A percentile compares a stretch with the other conserved stretches of the same genome.
Conservation (phyloP, 768 basidiomycete genomes). For the Mrakia gelida region DNA sequence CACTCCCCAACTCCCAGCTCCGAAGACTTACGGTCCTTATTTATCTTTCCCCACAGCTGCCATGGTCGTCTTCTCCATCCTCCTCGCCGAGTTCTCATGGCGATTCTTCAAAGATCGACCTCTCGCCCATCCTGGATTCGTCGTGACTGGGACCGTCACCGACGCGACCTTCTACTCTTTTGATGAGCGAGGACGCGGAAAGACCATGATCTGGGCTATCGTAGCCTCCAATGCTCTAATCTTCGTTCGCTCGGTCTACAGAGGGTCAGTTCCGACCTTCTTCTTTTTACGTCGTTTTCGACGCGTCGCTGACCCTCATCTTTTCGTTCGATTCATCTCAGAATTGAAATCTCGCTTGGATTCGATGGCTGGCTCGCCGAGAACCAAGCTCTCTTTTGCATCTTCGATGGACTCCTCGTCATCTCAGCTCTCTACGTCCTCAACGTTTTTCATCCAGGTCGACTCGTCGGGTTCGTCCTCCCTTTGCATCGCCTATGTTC, state of each 20-base stretch:
- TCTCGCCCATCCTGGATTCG: no score
- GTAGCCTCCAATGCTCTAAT: no score
- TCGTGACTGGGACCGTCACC: no score
- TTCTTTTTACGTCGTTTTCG: no score
- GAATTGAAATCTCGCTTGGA: not conserved
- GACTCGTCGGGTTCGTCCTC: not conserved
- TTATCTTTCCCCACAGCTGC: not conserved
- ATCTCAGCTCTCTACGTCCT: conserved; percentile 56
- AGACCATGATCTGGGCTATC: no score
- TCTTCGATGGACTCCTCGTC: conserved; percentile 72
- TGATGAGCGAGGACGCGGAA: no score
- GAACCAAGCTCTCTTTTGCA: conserved; percentile 62
- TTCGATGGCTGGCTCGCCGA: conserved; percentile 55
- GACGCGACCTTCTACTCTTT: no score
- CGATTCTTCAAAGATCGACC: no score
- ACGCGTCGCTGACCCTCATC: not conserved
- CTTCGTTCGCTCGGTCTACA: no score
- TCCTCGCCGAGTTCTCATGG: not conserved
- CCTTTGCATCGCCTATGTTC: no score
- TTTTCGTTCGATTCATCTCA: not conserved
- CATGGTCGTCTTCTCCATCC: not conserved
- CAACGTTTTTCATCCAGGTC: not conserved
- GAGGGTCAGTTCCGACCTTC: no score
- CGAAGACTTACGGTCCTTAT: not conserved
- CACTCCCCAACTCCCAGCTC: no score